Evolutionary conservation across 106 monocot genomes (phyloP), one percentile per base, ranked within the genome.

Genomic region (Gastrodia elata): DNA sequence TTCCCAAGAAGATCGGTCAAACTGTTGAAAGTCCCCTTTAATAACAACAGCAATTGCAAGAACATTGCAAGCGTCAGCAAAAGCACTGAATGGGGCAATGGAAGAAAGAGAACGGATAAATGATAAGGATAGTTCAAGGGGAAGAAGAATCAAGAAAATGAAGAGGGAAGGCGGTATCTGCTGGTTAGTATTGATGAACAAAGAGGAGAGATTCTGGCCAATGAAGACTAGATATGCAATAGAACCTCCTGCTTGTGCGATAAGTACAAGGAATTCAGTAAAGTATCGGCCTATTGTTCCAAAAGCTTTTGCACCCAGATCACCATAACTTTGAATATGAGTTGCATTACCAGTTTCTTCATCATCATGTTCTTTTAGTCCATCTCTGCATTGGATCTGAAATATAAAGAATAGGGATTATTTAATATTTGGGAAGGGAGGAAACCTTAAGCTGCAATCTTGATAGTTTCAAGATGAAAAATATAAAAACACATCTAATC

Each of bases 1-100:
- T 41, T 48, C 64, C 32, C 55, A 39, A 22, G 81, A 65, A 26
- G 76, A 65, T 38, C 73, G 73, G 32, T 84, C 72, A 65, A 92
- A 81, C 10, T 82, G 38, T 75, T 86, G 82, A 39, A 97, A 68
- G 65, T 97, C 96, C 74, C 86, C 82, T 75, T 90, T 97, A 58
- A 90, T 74, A 16, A 97, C 96, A 77, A 97, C 86, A 49, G 90
- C 90, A 92, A 97, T 92, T 14, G 92, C 87, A 41, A 97, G 88
- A 25, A 82, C 82, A 75, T 97, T 97, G 86, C 97, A 97, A 9
- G 68, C 77, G 77, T 93, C 90, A n/a, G 96, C 96, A 76, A 97
- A 90, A 34, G 83, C 86, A 72, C 96, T 93, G 79, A 92, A 87
- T 18, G 96, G 92, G 16, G 96, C 82, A 18, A 97, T 79, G 0